Evolutionary conservation across 2,329 filamentous ascomycete species (phyloP).

Genomic region (Cercospora beticola): DNA sequence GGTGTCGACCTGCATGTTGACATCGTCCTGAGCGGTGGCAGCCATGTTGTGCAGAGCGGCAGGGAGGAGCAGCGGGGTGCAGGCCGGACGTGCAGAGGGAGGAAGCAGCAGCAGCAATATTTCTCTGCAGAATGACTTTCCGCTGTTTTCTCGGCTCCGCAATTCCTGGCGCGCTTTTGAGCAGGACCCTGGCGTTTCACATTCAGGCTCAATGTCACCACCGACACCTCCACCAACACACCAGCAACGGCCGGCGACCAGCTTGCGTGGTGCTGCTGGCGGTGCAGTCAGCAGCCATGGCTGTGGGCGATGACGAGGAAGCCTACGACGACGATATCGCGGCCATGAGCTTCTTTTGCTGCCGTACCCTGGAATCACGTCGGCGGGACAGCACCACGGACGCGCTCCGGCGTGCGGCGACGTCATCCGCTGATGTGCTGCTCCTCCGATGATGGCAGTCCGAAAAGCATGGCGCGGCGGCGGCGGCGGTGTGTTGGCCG

Average conservation of each 20-base stretch:
- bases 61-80: constrained; percentile 1
- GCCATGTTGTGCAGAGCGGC: not conserved
- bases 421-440: not conserved
- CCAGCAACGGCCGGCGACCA: not conserved
- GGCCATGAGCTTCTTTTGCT: not conserved
- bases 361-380: not conserved
- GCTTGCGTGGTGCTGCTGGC: not conserved
- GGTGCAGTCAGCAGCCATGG: not conserved
- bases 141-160: constrained; percentile 3
- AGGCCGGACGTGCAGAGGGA: constrained; percentile 1
- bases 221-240: not conserved
- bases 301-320: not conserved
- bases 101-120: not conserved
- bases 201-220: not conserved
- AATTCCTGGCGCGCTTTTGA: not conserved
- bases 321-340: not conserved
- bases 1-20: constrained; percentile 39
- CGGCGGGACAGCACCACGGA: not conserved
- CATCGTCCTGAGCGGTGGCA: constrained; percentile 14
- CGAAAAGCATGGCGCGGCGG: not conserved
- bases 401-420: not conserved
- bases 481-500: not conserved
- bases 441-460: not conserved
- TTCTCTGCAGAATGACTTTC: not conserved
- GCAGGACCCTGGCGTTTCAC: constrained; percentile 4